Evolutionary conservation across 129 eudicot genomes (phyloP), one percentile per base, ranked within the genome.

Genomic region (Flaveria trinervia): DNA sequence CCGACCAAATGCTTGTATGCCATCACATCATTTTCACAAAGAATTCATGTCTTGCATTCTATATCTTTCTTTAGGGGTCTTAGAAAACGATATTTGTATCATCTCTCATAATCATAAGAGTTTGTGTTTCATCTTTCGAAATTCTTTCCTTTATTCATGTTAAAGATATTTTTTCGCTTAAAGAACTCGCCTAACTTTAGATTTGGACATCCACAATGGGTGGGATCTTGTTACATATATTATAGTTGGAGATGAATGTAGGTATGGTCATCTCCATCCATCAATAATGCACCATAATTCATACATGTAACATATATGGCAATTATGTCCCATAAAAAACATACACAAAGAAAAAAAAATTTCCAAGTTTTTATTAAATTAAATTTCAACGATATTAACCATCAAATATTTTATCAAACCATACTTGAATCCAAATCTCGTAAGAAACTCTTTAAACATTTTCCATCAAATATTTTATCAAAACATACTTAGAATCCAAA

Each of bases 131-230:
- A 8, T 57, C 26, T 4, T 57, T 20, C 33, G 10, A 57, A 20
- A 20, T 57, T 57, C 33, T 49, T 56, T 52, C 13, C 13, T 36
- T 17, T 20, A 17, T 44, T 1, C 15, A 41, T 56, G 7, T 39
- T 43, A 45, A 64, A 45, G 60, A 45, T 23, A 61, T 77, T 22
- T 54, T 66, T 33, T 57, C 8, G 7, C 54, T 17, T 54, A 61
- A 78, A 70, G 46, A 15, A 71, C 16, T 30, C 23, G 60, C 74
- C 78, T 72, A 79, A 65, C 49, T 39, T 65, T 72, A 43, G 43
- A 54, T n/a, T 62, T 66, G 62, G 72, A 61, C 71, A 71, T 48
- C 65, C 72, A 71, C 72, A 33, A 49, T 72, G 68, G 71, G 67
- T 79, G 83, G 78, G 83, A 46, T 64, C 57, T 36, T 10, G 23